Percentiles rank a stretch among this genome's conserved stretches.
These are phyloP conservation scores for Scedosporium minutisporum DNA, from an alignment of 2,329 filamentous ascomycete genomes.

Conservation along the genomic window DNA sequence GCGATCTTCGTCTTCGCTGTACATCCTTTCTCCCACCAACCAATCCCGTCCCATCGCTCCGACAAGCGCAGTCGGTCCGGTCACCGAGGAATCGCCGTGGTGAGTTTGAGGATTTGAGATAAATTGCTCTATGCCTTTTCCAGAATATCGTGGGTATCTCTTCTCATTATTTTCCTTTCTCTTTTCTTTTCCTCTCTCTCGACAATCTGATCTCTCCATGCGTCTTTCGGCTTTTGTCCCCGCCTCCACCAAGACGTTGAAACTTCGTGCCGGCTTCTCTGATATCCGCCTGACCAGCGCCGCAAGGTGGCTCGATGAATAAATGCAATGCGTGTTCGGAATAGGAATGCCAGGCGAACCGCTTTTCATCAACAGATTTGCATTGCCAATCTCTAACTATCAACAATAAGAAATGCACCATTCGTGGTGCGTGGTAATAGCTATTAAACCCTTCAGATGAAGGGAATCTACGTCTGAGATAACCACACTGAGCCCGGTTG, in stretches of 20 bases:
- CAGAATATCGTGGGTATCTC: not conserved
- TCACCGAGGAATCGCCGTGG: not conserved
- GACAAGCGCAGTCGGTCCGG: not conserved
- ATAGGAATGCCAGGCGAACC: not conserved
- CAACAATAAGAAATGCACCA: too few relatives aligned
- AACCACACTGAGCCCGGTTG: not conserved
- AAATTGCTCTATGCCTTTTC: not conserved
- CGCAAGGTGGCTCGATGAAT: not conserved
- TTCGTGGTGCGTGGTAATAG: too few relatives aligned
- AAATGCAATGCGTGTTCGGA: not conserved
- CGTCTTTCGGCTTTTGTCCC: not conserved
- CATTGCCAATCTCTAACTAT: too few relatives aligned
- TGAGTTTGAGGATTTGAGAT: slow-evolving; percentile 1
- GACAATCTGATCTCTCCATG: not conserved
- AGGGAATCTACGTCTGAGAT: too few relatives aligned
- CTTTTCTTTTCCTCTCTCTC: not conserved
- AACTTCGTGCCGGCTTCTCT: not conserved
- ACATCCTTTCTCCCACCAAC: not conserved
- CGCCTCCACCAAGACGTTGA: not conserved
- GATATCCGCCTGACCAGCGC: not conserved
- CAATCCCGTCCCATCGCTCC: not conserved
- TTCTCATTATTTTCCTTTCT: not conserved
- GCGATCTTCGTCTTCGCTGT: not conserved
- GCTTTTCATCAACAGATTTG: too few relatives aligned
- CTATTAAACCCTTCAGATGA: too few relatives aligned